Evolutionary conservation across 768 basidiomycete genomes (phyloP), one percentile per base, ranked within the genome.

Genomic region (Tulasnella sp.): DNA sequence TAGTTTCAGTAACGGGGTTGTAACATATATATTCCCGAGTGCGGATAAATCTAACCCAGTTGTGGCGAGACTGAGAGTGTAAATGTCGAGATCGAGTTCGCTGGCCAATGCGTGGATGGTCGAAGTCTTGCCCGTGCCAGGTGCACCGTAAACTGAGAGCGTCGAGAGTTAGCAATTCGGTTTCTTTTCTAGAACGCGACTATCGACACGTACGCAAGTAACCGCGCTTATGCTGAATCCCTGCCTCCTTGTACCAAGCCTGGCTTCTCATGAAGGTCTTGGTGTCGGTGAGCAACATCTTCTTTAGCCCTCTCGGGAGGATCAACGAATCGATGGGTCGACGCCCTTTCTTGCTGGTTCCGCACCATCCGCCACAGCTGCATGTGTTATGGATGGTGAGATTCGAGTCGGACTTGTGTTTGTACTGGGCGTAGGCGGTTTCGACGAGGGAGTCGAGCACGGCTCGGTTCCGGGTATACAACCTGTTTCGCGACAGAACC

Each of bases 191-290:
- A 22, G 14, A 4, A 26, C 4, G 52, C 52, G 16, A 40, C 9
- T 14, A 59, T 22, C 22, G 32, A 59, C 16, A 59, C 52, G 14
- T 29, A 59, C 52, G 52, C 19, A 88, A 78, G 73, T 86, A 87
- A 0, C 87, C 87, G 29, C 87, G 79, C 7, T 85, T 81, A 74
- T 87, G 83, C 1, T 87, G 87, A 62, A 88, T 88, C 0, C 87
- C 87, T 0, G 84, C 83, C 44, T 83, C 81, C 41, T 78, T 73
- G 75, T 88, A 88, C 87, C 87, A 88, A n/a, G 83, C 80, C 72
- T 87, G 85, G 6, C 82, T 80, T 19, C 79, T 78, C 26, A 88
- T 75, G 74, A 88, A 88, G 70, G 87, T 86, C 34, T 79, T 79
- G 0, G 84, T 84, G 73, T 88, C 87, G 36, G 80, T 77, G 5